Evolutionary conservation across 1,284 basidiomycete genomes (phyloP).

Genomic region (Athelia sp.): DNA sequence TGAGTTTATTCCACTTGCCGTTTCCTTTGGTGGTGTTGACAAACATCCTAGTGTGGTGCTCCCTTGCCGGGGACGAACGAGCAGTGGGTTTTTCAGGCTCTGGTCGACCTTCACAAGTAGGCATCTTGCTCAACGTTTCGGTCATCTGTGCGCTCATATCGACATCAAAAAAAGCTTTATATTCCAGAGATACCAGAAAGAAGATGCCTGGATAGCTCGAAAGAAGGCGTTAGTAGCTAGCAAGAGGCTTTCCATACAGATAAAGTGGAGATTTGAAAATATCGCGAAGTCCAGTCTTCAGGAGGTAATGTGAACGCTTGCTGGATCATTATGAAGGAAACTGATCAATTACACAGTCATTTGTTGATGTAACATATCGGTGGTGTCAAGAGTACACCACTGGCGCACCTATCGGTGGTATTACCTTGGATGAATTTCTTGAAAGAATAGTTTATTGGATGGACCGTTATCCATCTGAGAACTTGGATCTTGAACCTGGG

Average conservation of each 20-base stretch:
- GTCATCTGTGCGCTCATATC: no score
- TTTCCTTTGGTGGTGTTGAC: not conserved
- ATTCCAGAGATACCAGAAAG: not conserved
- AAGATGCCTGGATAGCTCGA: not conserved
- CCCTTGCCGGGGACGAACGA: not conserved
- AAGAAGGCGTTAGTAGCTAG: not conserved
- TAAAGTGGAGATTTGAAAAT: not conserved
- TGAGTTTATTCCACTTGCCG: not conserved
- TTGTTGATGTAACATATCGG: no score
- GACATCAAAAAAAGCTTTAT: not conserved
- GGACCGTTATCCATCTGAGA: no score
- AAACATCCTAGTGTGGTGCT: no score
- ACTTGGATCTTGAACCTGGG: no score
- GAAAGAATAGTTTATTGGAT: no score
- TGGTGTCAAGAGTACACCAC: no score
- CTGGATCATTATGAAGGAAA: no score
- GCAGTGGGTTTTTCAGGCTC: not conserved
- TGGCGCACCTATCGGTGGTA: no score
- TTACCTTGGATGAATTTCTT: no score
- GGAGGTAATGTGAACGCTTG: not conserved
- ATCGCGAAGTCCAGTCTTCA: not conserved
- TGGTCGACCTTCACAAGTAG: not conserved
- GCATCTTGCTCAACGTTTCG: no score
- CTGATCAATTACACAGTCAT: no score
- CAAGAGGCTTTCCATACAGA: not conserved